These are phyloP conservation scores for Populus nigra DNA, from an alignment of 345 rosid genomes.

Conservation along the genomic window DNA sequence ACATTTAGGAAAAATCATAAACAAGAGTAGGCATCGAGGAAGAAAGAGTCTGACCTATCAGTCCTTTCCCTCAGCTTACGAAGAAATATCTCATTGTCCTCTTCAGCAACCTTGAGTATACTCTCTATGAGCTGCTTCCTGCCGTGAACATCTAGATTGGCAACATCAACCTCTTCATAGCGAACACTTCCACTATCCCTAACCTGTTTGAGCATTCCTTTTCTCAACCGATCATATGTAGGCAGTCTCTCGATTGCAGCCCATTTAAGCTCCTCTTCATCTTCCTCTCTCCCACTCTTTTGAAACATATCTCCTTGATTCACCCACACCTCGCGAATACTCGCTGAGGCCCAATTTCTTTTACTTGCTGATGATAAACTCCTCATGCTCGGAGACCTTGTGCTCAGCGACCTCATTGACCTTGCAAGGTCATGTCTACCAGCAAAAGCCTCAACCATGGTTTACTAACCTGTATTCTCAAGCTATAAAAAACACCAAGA, in stretches of 20 bases:
- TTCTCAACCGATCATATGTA: conserved; percentile 47
- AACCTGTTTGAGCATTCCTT: conserved; percentile 37
- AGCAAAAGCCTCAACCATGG: conserved; percentile 29
- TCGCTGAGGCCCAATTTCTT: conserved; percentile 38
- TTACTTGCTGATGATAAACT: conserved; percentile 35
- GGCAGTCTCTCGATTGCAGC: conserved; percentile 64
- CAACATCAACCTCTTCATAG: conserved; percentile 46
- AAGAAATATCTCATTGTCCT: conserved; percentile 54
- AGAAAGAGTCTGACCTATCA: conserved; percentile 37
- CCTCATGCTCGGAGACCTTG: conserved; percentile 36
- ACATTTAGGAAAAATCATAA: not conserved
- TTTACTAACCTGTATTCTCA: not conserved
- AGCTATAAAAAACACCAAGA: not conserved
- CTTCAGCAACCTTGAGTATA: conserved; percentile 49
- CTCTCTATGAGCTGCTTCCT: conserved; percentile 43
- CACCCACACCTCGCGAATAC: conserved; percentile 46
- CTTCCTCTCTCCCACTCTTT: conserved; percentile 37
- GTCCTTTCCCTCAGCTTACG: conserved; percentile 43
- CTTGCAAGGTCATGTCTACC: conserved; percentile 33
- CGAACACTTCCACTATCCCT: conserved; percentile 36
- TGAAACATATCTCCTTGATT: conserved; percentile 37
- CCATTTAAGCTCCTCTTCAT: conserved; percentile 57
- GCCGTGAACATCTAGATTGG: conserved; percentile 38
- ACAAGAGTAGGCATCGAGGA: not conserved
- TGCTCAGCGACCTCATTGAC: conserved; percentile 22